Evolutionary conservation across 129 eudicot genomes (phyloP).

Genomic region (Centrapalus pauciflorus): DNA sequence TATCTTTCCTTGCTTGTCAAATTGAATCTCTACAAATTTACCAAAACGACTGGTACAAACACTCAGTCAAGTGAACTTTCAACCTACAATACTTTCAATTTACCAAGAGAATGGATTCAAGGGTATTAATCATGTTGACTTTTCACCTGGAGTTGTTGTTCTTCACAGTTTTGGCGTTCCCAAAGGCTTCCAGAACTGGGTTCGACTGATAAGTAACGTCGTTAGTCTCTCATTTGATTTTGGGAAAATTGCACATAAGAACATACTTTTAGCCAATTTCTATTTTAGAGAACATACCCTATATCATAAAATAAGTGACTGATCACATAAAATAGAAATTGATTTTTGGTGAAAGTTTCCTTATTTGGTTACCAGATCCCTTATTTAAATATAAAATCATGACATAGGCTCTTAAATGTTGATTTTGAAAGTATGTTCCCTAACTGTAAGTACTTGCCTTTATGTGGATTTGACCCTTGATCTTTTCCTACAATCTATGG

Average conservation of each 20-base stretch:
- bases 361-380: no score
- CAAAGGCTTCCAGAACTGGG: constrained; percentile 98
- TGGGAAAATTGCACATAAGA: no score
- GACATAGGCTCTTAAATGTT: no score
- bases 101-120: neutral
- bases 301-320: no score
- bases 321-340: no score
- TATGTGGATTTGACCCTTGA: no score
- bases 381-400: no score
- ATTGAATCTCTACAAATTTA: constrained; percentile 97
- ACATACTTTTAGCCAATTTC: no score
- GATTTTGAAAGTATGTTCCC: no score
- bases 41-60: constrained; percentile 91
- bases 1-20: constrained; percentile 84
- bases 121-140: constrained; percentile 12
- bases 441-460: no score
- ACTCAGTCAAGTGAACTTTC: constrained; percentile 44
- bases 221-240: constrained; percentile 15
- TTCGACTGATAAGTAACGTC: constrained; percentile 56
- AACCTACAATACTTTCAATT: neutral
- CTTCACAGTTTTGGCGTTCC: constrained; percentile 94
- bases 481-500: neutral
- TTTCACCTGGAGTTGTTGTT: constrained; percentile 94
- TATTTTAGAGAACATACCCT: no score
- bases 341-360: no score